These are phyloP conservation scores for Penicillium brasilianum DNA, from an alignment of 2,329 filamentous ascomycete genomes.

Conservation along the genomic window DNA sequence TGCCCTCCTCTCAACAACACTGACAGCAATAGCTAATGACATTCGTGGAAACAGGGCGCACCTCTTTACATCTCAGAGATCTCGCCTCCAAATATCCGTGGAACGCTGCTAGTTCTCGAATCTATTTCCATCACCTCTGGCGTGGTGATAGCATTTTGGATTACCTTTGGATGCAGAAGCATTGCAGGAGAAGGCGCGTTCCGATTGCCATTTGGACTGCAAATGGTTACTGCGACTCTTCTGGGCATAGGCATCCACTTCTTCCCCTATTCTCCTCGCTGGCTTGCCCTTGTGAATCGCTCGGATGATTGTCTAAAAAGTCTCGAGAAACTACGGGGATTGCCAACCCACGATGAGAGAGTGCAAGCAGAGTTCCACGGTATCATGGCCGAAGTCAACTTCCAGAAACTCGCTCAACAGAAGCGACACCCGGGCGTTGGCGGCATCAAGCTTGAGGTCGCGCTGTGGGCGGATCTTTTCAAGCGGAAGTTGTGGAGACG, in stretches of 20 bases:
- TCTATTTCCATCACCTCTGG: constrained; percentile 55
- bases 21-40: neutral
- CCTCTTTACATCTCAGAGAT: constrained; percentile 44
- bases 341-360: constrained; percentile 52
- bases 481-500: constrained; percentile 40
- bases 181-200: constrained; percentile 48
- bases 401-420: constrained; percentile 50
- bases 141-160: constrained; percentile 59
- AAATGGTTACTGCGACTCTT: constrained; percentile 50
- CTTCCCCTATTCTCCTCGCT: constrained; percentile 53
- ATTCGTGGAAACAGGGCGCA: constrained; percentile 15
- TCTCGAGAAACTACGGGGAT: constrained; percentile 43
- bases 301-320: constrained; percentile 47
- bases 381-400: constrained; percentile 56
- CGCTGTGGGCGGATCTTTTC: constrained; percentile 55
- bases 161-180: constrained; percentile 57
- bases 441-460: constrained; percentile 51
- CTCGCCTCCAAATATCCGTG: constrained; percentile 43
- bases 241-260: constrained; percentile 52
- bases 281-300: constrained; percentile 49
- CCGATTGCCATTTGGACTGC: constrained; percentile 39
- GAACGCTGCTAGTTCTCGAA: constrained; percentile 44
- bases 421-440: constrained; percentile 44
- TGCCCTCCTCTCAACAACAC: no score
- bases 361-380: constrained; percentile 56